Evolutionary conservation across 495 filamentous ascomycete genomes (phyloP).

Genomic region (Aspergillus diversus): DNA sequence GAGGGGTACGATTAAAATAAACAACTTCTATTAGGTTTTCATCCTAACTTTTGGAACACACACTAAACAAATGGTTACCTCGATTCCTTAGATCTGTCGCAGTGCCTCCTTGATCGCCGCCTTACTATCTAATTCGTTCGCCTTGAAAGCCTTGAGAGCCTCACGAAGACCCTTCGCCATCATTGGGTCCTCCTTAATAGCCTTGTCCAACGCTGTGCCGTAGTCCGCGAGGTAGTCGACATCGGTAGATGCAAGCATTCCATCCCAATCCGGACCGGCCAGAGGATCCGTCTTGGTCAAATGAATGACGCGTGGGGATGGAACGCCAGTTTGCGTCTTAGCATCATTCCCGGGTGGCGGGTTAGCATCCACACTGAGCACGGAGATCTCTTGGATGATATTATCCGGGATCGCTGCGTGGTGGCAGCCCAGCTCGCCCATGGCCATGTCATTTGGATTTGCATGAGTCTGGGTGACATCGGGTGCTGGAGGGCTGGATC

Average conservation of each 20-base stretch:
- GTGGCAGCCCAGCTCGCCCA: too few relatives aligned
- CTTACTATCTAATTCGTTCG: slow-evolving; percentile 28
- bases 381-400: too few relatives aligned
- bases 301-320: slow-evolving; percentile 19
- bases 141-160: slow-evolving; percentile 27
- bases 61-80: too few relatives aligned
- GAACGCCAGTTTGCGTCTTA: background rate
- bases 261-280: slow-evolving; percentile 27
- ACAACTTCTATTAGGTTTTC: too few relatives aligned
- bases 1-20: too few relatives aligned
- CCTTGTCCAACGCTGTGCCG: slow-evolving; percentile 28
- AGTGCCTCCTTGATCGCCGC: slow-evolving; percentile 26
- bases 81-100: background rate
- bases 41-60: too few relatives aligned
- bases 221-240: slow-evolving; percentile 32
- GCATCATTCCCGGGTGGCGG: too few relatives aligned
- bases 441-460: slow-evolving; percentile 36
- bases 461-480: slow-evolving; percentile 41
- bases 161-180: slow-evolving; percentile 26
- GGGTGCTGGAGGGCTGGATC: slow-evolving; percentile 43
- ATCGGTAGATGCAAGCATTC: slow-evolving; percentile 27
- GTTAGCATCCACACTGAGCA: too few relatives aligned
- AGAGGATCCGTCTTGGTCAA: slow-evolving; percentile 27
- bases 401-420: too few relatives aligned
- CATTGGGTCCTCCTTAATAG: slow-evolving; percentile 28